Evolutionary conservation across 2,329 filamentous ascomycete genomes (phyloP).

Genomic region (Diplodia seriata): DNA sequence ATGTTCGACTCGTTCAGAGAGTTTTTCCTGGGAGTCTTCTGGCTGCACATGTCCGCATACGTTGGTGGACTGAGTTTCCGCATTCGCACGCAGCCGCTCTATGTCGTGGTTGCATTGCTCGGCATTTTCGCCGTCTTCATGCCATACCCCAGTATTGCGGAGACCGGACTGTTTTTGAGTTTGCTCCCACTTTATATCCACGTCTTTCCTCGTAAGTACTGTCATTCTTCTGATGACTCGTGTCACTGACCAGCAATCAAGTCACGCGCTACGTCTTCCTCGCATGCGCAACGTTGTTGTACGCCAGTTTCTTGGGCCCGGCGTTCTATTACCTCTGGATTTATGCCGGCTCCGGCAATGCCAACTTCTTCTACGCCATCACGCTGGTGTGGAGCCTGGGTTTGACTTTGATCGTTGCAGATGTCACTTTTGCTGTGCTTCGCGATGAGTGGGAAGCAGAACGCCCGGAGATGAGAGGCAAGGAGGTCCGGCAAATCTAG

Average conservation of each 20-base stretch:
- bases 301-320: slow-evolving; percentile 86
- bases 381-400: slow-evolving; percentile 98
- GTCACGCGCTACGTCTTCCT: slow-evolving; percentile 95
- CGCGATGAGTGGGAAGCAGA: slow-evolving; percentile 95
- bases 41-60: slow-evolving; percentile 92
- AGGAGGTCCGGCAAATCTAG: slow-evolving; percentile 85
- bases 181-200: slow-evolving; percentile 88
- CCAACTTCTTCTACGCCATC: slow-evolving; percentile 99
- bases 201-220: slow-evolving; percentile 75
- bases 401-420: slow-evolving; percentile 83
- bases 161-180: slow-evolving; percentile 84
- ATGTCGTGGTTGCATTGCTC: slow-evolving; percentile 81
- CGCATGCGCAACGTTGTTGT: slow-evolving; percentile 80
- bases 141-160: slow-evolving; percentile 91
- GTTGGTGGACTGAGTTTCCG: slow-evolving; percentile 85
- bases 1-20: slow-evolving; percentile 98
- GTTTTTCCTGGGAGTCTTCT: slow-evolving; percentile 98
- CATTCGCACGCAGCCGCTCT: slow-evolving; percentile 83
- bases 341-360: slow-evolving; percentile 95
- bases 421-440: slow-evolving; percentile 85
- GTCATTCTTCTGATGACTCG: background rate
- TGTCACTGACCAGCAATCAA: slow-evolving; percentile 42
- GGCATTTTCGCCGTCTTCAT: slow-evolving; percentile 96
- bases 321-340: slow-evolving; percentile 98
- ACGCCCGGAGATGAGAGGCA: slow-evolving; percentile 85